Conservation (phyloP, 140 eudicot genomes). For the Cichorium intybus region DNA sequence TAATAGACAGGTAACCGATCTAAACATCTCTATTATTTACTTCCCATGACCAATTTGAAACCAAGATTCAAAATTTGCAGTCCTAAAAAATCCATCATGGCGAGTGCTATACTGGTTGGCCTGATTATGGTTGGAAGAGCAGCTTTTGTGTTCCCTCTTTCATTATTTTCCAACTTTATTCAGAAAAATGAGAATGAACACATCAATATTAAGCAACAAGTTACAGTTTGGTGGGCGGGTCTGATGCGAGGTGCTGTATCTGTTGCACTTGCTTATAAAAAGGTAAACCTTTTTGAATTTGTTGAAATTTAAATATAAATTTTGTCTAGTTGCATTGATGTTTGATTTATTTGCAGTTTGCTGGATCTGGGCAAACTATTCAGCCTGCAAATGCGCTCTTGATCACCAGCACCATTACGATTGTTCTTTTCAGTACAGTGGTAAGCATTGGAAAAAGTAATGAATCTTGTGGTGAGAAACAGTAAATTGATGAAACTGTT, state of each 20-base stretch:
- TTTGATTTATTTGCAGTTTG: conserved; percentile 51
- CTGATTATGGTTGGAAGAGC: conserved; percentile 83
- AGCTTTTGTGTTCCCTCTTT: conserved; percentile 66
- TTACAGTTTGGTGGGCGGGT: conserved; percentile 94
- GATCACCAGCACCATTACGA: conserved; percentile 84
- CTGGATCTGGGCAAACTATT: conserved; percentile 71
- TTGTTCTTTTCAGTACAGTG: conserved; percentile 87
- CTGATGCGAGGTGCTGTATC: conserved; percentile 93
- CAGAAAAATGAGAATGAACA: conserved; percentile 29
- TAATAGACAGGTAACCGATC: conserved; percentile 46
- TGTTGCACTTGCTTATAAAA: conserved; percentile 90
- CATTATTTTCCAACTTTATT: conserved; percentile 55
- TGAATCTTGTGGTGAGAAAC: too few species aligned
- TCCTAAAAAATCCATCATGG: conserved; percentile 57
- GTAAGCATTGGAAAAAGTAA: conserved; percentile 30
- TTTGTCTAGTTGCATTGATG: too few species aligned
- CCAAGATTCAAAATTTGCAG: conserved; percentile 30
- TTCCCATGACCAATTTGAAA: not conserved
- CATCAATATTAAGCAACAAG: conserved; percentile 59
- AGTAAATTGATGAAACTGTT: not conserved
- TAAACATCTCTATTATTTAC: not conserved
- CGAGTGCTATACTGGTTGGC: conserved; percentile 53
- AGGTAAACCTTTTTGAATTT: conserved; percentile 46
- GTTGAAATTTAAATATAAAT: not conserved
- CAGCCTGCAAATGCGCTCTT: conserved; percentile 74